Evolutionary conservation across 345 rosid species (phyloP), one percentile per base, ranked within the genome.

Genomic region (Abelmoschus esculentus): DNA sequence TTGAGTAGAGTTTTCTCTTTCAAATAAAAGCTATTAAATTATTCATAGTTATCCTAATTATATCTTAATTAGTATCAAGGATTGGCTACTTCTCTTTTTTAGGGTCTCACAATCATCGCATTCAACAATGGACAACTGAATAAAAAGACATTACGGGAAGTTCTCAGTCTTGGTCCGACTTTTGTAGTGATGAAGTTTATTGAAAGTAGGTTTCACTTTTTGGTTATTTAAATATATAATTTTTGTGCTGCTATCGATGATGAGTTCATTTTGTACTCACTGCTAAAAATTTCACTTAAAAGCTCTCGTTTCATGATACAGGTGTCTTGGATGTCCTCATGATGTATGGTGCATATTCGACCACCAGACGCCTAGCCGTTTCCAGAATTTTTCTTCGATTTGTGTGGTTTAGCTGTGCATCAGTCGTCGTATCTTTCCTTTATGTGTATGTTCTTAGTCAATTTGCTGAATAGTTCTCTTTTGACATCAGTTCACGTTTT

Each of bases 271-370:
- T 26, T 28, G 12, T 58, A 73, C 38, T 6, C 70, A 29, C 26
- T 38, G 63, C 69, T 53, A 29, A 54, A 17, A 44, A 31, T 63
- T 49, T 70, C 4, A 42, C n/a, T 76, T 74, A 19, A 54, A 72
- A 60, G 64, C 72, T 75, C 49, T 53, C 32, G 17, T 65, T 58
- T 74, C 42, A 36, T 70, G 76, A 55, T 77, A 61, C 64, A 93
- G 98, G 98, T 88, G 78, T 88, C 70, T 80, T 93, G 84, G 97
- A 93, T 78, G 84, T 91, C 52, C 7, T 89, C 74, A 91, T 93
- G 97, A 86, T 93, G 96, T 89, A 86, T 84, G 98, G 98, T 19
- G 98, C 98, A 53, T 93, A 93, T 86, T 85, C 97, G 17, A 91
- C 96, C 46, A 83, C 97, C 66, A 78, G 90, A 32, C 86, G 82